Base-by-base conservation (phyloP, 2,329 filamentous ascomycete species). In the Xylaria hypoxylon region DNA sequence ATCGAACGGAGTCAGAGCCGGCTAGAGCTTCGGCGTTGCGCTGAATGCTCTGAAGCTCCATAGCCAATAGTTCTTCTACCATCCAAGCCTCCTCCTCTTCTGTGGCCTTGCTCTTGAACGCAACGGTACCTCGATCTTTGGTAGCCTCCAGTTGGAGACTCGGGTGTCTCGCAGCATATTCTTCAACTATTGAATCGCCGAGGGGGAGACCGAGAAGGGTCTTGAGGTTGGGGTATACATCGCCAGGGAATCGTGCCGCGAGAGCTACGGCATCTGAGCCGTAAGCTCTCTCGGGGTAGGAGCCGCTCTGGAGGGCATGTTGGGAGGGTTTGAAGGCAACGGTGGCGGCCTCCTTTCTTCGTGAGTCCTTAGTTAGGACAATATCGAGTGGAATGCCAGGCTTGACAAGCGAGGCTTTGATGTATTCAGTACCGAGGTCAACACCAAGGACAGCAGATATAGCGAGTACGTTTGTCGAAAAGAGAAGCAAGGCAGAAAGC, bases 371-470 rank as follows among this genome's bases (percentile, higher is more conserved):
- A 33, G 94, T 97, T 63, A 97, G 87, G 79, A 99, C 95, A 71
- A 99, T 98, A 73, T 99, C 96, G 77, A 99, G 92, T 11, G 96
- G 96, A 59, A 97, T 95, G 68, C 96, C 96, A 2, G 96, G 96
- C 82, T 98, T 98, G 68, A 99, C 95, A 47, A 99, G 88, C 15
- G 92, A 90, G 31, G 95, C 95, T 84, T 98, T 99, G 83, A 99
- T 92, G 82, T 97, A 97, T 79, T 97, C 93, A 63, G 96, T 97
- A 72, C 96, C 96, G 61, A 99, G 86, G 80, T 99, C 96, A 75
- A 99, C 87, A 70, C 96, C 96, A 24, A 99, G 84, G 19, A 98
- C 94, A 59, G 93, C 93, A 8, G 93, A 83, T 56, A 82, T 81
- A 28, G 86, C 86, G 47, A 85, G 81, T 47, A 84, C 85, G 71